Conservation (phyloP, 2,329 filamentous ascomycete species). For the Paramyrothecium sp. region DNA sequence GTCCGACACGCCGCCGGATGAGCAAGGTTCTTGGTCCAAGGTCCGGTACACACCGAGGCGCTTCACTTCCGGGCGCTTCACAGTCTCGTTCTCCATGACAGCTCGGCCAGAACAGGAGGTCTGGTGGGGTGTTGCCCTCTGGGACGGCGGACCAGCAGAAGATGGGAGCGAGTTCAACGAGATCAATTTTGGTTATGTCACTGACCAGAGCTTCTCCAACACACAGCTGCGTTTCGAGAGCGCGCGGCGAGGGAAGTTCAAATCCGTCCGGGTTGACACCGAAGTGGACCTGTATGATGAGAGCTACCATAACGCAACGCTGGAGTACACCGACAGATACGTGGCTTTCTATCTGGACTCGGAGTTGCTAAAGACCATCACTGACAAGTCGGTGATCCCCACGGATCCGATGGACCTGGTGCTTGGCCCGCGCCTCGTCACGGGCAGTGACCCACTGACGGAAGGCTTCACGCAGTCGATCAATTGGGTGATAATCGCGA, state of each 20-base stretch:
- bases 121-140: conserved; percentile 17
- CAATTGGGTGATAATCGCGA: conserved; percentile 13
- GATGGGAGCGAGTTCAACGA: conserved; percentile 11
- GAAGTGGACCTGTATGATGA: conserved; percentile 12
- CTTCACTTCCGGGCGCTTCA: conserved; percentile 14
- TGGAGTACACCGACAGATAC: conserved; percentile 12
- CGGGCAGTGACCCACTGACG: neutral
- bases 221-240: conserved; percentile 12
- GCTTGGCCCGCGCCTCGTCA: conserved; percentile 11
- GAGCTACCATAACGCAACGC: conserved; percentile 11
- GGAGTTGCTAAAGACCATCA: conserved; percentile 8
- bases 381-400: conserved; percentile 9
- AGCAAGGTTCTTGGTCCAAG: conserved; percentile 15
- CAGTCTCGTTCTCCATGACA: conserved; percentile 11
- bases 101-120: conserved; percentile 7
- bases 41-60: conserved; percentile 9
- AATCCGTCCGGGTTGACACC: conserved; percentile 7
- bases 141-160: conserved; percentile 5
- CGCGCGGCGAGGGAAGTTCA: conserved; percentile 3
- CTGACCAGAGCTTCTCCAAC: conserved; percentile 6
- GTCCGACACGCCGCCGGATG: conserved; percentile 5
- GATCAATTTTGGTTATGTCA: conserved; percentile 18
- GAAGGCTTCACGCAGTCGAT: conserved; percentile 13
- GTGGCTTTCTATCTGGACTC: conserved; percentile 14
- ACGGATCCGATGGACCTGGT: conserved; percentile 14